A percentile compares a stretch with the other conserved stretches of the same genome.
phyloP scores from a whole-genome alignment of 345 rosid species.

The Geranium brycei region DNA sequence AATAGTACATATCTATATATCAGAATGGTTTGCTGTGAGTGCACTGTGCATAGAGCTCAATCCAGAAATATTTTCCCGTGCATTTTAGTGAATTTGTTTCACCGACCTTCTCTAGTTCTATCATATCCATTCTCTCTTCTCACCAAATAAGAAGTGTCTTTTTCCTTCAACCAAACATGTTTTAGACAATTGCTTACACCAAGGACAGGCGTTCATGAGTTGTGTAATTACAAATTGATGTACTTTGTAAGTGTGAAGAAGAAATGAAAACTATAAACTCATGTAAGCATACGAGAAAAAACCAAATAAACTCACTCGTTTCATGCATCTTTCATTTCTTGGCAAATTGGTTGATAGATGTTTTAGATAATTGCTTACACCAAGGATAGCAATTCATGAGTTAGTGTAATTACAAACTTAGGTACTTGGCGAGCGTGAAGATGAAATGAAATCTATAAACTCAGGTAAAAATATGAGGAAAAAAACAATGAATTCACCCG shows the following conservation, averaged over 20 bases:
- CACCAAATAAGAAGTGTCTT: too few species aligned
- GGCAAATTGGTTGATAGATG: neutral
- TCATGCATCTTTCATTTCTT: too few species aligned
- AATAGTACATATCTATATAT: too few species aligned
- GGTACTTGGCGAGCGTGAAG: neutral
- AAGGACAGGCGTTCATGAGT: neutral
- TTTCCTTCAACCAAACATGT: neutral
- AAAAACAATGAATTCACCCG: neutral
- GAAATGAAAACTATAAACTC: neutral
- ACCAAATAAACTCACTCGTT: neutral
- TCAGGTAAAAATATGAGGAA: neutral
- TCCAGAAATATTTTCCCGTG: too few species aligned
- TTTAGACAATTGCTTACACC: neutral
- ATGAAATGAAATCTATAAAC: neutral
- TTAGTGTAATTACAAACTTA: neutral
- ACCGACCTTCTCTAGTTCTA: too few species aligned
- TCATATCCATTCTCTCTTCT: too few species aligned
- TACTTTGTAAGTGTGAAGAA: neutral
- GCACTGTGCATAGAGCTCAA: too few species aligned
- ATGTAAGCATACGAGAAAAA: neutral
- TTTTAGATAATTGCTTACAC: neutral
- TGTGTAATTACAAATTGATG: neutral
- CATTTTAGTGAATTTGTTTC: too few species aligned
- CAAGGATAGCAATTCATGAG: neutral
- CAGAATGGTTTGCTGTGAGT: too few species aligned